Evolutionary conservation across 1,139 yeast genomes (phyloP).

Genomic region (Diutina scorzettiae): DNA sequence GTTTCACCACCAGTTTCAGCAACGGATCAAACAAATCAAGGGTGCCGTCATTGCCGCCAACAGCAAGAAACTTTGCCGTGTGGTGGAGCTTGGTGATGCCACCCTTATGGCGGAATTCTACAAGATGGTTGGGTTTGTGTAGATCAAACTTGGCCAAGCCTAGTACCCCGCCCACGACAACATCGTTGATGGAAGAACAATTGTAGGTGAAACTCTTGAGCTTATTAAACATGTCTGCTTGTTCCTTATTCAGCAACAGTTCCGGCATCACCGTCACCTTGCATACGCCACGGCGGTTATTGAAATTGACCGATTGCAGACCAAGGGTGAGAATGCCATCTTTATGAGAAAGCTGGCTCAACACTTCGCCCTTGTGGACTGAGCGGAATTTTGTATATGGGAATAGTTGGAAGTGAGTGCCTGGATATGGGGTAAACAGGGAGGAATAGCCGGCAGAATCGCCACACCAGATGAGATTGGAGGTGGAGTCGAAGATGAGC

Average conservation of each 20-base stretch:
- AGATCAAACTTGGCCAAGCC: conserved; percentile 49
- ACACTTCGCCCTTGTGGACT: conserved; percentile 26
- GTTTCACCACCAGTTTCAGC: conserved; percentile 38
- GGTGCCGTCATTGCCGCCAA: conserved; percentile 59
- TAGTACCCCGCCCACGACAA: conserved; percentile 25
- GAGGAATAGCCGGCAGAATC: conserved; percentile 35
- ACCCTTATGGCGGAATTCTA: conserved; percentile 17
- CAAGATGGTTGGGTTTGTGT: conserved; percentile 28
- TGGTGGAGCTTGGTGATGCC: conserved; percentile 21
- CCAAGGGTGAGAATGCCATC: conserved; percentile 52
- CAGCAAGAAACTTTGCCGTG: conserved; percentile 34
- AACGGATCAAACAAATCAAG: conserved; percentile 72
- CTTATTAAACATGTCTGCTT: conserved; percentile 12
- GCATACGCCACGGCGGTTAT: conserved; percentile 46
- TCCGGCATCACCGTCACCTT: conserved; percentile 23
- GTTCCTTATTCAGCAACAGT: conserved; percentile 11
- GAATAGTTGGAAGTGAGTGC: conserved; percentile 14
- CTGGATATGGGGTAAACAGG: conserved; percentile 18
- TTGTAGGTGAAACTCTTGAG: conserved; percentile 28
- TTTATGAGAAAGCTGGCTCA: conserved; percentile 40
- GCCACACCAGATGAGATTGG: conserved; percentile 83
- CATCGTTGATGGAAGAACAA: conserved; percentile 22
- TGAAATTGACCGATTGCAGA: conserved; percentile 37
- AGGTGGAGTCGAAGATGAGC: conserved; percentile 46
- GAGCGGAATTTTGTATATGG: conserved; percentile 40